phyloP scores from a whole-genome alignment of 1,284 basidiomycete species.

The Cutaneotrichosporon mucoides region DNA sequence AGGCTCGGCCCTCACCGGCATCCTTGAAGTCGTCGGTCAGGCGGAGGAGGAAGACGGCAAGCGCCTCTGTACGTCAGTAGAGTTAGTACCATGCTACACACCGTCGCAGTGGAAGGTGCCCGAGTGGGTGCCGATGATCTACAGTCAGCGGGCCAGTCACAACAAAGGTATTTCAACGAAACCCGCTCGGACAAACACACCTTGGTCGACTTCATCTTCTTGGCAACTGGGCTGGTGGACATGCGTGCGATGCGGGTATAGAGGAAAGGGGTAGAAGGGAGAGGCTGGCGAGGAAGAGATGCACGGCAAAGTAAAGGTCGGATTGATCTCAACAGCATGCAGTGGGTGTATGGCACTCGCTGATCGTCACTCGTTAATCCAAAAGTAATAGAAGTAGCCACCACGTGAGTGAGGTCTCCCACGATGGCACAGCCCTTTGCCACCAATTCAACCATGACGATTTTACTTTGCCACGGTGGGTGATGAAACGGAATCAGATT shows the following conservation, averaged over 20 bases:
- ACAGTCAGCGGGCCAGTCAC: not conserved
- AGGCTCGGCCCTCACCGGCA: slow-evolving; percentile 56
- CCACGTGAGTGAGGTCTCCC: not conserved
- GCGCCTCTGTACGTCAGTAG: slow-evolving; percentile 31
- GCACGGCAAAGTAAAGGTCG: not conserved
- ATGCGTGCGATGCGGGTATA: slow-evolving; percentile 15
- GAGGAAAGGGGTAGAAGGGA: not conserved
- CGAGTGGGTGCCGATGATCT: slow-evolving; percentile 81
- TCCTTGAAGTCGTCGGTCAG: slow-evolving; percentile 70
- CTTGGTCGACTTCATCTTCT: slow-evolving; percentile 49
- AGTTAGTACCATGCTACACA: slow-evolving; percentile 41
- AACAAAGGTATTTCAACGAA: not conserved
- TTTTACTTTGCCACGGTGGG: not conserved
- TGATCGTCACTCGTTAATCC: too few relatives aligned
- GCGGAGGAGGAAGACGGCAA: slow-evolving; percentile 66
- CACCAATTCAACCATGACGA: not conserved
- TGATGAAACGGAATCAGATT: too few relatives aligned
- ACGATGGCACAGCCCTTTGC: not conserved
- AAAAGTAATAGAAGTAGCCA: too few relatives aligned
- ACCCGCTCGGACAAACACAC: not conserved
- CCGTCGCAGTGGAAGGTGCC: slow-evolving; percentile 97
- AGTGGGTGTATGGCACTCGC: not conserved
- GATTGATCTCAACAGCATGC: not conserved
- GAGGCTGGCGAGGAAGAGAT: not conserved
- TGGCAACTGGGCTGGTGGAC: slow-evolving; percentile 31